Evolutionary conservation across 1,284 basidiomycete genomes (phyloP).

Genomic region (Abortiporus biennis): DNA sequence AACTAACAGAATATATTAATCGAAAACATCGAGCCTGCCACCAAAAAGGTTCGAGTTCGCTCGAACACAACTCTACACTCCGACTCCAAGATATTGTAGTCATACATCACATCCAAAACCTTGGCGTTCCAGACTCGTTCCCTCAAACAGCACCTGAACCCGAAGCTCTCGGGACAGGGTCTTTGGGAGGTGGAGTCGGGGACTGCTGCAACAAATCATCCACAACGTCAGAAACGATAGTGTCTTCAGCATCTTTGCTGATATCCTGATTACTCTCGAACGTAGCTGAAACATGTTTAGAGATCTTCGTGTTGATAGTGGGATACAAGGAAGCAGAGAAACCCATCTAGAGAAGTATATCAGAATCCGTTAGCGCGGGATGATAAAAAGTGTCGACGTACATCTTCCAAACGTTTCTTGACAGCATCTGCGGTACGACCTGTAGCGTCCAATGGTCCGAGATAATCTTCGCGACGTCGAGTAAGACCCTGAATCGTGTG

Average conservation of each 20-base stretch:
- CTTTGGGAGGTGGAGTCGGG: constrained; percentile 2
- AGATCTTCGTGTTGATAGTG: constrained; percentile 44
- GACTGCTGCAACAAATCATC: constrained; percentile 36
- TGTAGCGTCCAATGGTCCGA: too few species aligned
- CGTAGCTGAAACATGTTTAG: constrained; percentile 36
- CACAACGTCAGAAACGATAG: constrained; percentile 52
- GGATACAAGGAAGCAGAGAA: constrained; percentile 54
- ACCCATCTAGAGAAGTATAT: constrained; percentile 51
- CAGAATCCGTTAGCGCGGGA: not conserved
- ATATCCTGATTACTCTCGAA: constrained; percentile 37
- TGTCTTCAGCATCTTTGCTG: constrained; percentile 27
- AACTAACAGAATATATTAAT: too few species aligned
- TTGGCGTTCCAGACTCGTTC: too few species aligned
- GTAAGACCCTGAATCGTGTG: constrained; percentile 24
- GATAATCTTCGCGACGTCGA: too few species aligned
- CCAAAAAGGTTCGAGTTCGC: too few species aligned
- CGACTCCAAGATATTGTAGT: too few species aligned
- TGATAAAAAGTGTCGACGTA: constrained; percentile 9
- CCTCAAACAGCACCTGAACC: too few species aligned
- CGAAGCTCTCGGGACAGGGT: not conserved
- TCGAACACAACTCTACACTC: too few species aligned
- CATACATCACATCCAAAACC: too few species aligned
- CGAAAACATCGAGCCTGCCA: too few species aligned
- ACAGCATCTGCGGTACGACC: constrained; percentile 14
- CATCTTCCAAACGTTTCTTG: constrained; percentile 19